A percentile compares a stretch with the other conserved stretches of the same genome.
Evolutionary conservation across 1,284 basidiomycete species (phyloP).

Genomic region (Acaromyces ingoldii): DNA sequence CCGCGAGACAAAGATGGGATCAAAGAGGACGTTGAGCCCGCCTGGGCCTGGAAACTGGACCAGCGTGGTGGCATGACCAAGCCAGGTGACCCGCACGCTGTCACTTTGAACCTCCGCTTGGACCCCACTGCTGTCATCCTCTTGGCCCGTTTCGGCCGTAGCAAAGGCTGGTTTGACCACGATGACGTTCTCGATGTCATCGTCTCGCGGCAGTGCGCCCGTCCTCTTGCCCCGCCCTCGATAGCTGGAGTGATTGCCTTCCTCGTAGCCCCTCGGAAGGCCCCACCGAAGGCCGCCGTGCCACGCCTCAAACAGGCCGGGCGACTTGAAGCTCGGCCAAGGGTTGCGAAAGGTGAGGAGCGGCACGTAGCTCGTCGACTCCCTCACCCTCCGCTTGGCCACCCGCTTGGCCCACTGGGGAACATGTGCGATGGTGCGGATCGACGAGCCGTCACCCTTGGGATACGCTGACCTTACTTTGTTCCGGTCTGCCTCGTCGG

Average conservation of each 20-base stretch:
- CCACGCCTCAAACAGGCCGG: conserved; percentile 18
- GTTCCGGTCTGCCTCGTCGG: too few species aligned
- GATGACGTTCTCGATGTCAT: background rate
- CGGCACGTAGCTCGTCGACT: conserved; percentile 16
- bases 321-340: conserved; percentile 31
- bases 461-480: too few species aligned
- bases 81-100: conserved; percentile 11
- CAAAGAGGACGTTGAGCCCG: conserved; percentile 34
- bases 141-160: background rate
- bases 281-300: conserved; percentile 38
- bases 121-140: background rate
- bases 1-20: conserved; percentile 47
- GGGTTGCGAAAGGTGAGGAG: conserved; percentile 29
- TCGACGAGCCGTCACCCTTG: too few species aligned
- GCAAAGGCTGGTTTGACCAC: conserved; percentile 2
- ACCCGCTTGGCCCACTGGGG: too few species aligned
- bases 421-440: too few species aligned
- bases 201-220: background rate
- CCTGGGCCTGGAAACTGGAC: conserved; percentile 8
- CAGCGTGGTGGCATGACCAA: conserved; percentile 15
- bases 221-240: conserved; percentile 13
- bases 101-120: too few species aligned
- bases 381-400: too few species aligned
- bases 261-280: conserved; percentile 29
- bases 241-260: conserved; percentile 14